Base-by-base conservation (phyloP, 345 rosid species). In the Pistacia atlantica region DNA sequence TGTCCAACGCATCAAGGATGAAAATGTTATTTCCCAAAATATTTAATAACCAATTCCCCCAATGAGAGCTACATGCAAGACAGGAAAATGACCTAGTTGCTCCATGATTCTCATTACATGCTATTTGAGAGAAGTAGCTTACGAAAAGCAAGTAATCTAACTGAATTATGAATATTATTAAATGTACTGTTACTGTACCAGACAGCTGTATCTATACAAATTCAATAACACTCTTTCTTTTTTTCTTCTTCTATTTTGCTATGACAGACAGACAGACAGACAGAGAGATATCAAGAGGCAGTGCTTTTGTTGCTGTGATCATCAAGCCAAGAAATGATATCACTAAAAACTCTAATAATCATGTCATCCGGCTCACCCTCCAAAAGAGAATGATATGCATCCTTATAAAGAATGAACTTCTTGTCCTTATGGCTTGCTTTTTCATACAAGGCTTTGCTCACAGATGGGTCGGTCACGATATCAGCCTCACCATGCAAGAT, bases 301-400 rank as follows among this genome's bases (percentile, higher is more conserved):
- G 51, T 62, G n/a, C 14, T 31, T 66, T 62, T 66, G 20, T 9
- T 75, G 80, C 82, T 78, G 74, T 84, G 98, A 12, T 86, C 77
- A 9, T 96, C 89, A 22, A 96, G 95, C 99, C 99, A 96, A 4
- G 86, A 81, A 79, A 90, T 78, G 38, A 94, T 90, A 79, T 96
- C 97, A 3, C 65, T 71, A 14, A 94, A 80, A 81, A 92, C 98
- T 69, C 78, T 89, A 22, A 82, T 78, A 61, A 92, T 91, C 82
- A 61, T 75, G 25, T 94, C 98, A 75, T 96, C 99, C 9, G 99
- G 89, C 79, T 96, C 99, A 0, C 99, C 99, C 80, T 88, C 97
- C 0, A 94, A 89, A 49, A 96, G 90, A 61, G 95, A 68, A 84
- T 96, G 99, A 75, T 71, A 82, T 22, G 92, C 89, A 76, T 90